Base-by-base conservation (phyloP, 768 basidiomycete species). In the Tephrocybe sp. region DNA sequence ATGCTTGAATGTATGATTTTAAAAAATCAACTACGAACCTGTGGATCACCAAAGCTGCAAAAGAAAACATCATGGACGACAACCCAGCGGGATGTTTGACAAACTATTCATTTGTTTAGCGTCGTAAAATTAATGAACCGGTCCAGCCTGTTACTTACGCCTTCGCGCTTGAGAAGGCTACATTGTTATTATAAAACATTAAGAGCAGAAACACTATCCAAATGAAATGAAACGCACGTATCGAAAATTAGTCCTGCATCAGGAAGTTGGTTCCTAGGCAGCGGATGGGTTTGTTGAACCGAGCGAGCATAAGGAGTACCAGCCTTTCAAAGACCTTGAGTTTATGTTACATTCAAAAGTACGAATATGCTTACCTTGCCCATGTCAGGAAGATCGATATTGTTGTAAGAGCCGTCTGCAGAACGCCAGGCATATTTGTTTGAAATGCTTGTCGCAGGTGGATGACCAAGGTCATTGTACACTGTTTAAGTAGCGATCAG, bases 161-260 rank as follows among this genome's bases (percentile, higher is more conserved):
- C 75, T 49, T 91, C 81, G 19, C 89, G 79, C 58, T 76, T 83
- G 50, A 94, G 71, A 1, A 94, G 76, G 3, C 56, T 62, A 54
- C 32, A 10, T 51, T 39, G 45, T 12, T 36, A 49, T 16, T 23
- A 14, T 34, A 4, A 31, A 31, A 44, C n/a, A 22, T 33, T 38
- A 7, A 22, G 16, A 31, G 11, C 20, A 14, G 26, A 19, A 14
- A 4, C 17, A 33, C 19, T 8, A 49, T 5, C 17, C 2, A 16
- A 9, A 33, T 5, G 6, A 14, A 43, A 31, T 39, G 7, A 14
- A 39, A 70, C 77, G 59, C 50, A 78, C 76, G 85, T 82, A 66
- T 93, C 92, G 43, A 90, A 95, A 22, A 94, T 67, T 11, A 92
- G 70, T 9, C 87, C 88, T 13, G 91, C 70, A 65, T 93, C 91